Base-by-base conservation (phyloP, 768 basidiomycete genomes). In the Pleurotus citrinopileatus region DNA sequence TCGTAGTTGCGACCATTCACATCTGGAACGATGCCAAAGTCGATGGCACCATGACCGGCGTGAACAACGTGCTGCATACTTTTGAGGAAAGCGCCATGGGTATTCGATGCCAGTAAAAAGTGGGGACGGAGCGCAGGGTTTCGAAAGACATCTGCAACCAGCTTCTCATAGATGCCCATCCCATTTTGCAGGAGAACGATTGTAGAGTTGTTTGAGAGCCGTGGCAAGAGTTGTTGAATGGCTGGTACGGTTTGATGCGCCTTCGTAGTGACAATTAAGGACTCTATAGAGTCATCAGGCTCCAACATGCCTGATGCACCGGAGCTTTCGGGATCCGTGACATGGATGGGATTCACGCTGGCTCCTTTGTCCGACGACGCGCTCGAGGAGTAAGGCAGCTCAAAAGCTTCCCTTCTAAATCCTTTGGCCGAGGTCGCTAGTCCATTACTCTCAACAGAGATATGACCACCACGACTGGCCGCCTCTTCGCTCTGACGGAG, bases 141-240 rank as follows among this genome's bases (percentile, higher is more conserved):
- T 17, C 79, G 85, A 67, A 94, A 98, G 38, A 93, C 61, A 4
- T 77, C 61, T 4, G 70, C 63, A 15, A 91, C 66, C 44, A 97
- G 76, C 56, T 82, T 72, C 59, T 98, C 95, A 67, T 93, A 91
- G 26, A 53, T 28, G 13, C 94, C 95, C 85, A 96, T 91, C 23
- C 96, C 96, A 65, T 96, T 96, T 64, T 96, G 91, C 50, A 97
- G 70, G n/a, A 98, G 80, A 2, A 97, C 91, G 59, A 98, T 84
- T 29, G 94, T 96, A 36, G 87, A 88, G 44, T 78, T 66, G 0
- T 77, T 65, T 3, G 77, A 73, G 19, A 98, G 69, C 12, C 93
- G 81, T 4, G 81, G 82, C 15, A 78, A 68, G 54, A 98, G 78
- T 0, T 67, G 63, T 15, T 68, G 67, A 28, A 98, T 60, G 3